phyloP scores from a whole-genome alignment of 192 early-diverging fungal genomes.

The Linnemannia hyalina region DNA sequence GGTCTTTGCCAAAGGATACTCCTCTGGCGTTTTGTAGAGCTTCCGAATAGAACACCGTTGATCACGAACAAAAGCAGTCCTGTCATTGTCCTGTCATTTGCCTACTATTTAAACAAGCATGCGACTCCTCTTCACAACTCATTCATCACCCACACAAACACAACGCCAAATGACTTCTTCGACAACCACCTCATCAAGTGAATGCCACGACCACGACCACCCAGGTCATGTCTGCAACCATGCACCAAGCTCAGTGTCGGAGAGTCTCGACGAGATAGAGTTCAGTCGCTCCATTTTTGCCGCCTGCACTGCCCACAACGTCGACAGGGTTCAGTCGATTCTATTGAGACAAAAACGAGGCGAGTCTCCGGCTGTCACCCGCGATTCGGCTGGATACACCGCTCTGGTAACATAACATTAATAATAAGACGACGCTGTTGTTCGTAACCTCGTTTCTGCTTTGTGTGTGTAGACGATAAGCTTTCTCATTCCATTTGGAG shows the following conservation, averaged over 20 bases:
- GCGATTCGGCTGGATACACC: slow-evolving; percentile 48
- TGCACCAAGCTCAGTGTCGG: slow-evolving; percentile 19
- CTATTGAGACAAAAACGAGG: slow-evolving; percentile 19
- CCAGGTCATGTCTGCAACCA: slow-evolving; percentile 44
- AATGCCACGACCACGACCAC: slow-evolving; percentile 25
- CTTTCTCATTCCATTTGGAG: not conserved
- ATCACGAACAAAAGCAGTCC: not conserved
- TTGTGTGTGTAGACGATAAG: not conserved
- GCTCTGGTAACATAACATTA: slow-evolving; percentile 11
- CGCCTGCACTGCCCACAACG: slow-evolving; percentile 43
- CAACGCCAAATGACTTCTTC: not conserved
- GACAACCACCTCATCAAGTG: not conserved
- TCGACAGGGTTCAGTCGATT: slow-evolving; percentile 27
- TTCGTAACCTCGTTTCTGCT: too few relatives aligned
- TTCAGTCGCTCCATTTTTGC: slow-evolving; percentile 52
- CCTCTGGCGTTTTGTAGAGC: slow-evolving; percentile 63
- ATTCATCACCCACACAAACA: not conserved
- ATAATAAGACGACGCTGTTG: not conserved
- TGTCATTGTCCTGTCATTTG: not conserved
- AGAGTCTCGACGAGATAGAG: slow-evolving; percentile 46
- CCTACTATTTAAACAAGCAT: not conserved
- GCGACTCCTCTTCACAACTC: not conserved
- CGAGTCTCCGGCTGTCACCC: slow-evolving; percentile 21
- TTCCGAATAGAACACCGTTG: not conserved
- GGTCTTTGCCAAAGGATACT: slow-evolving; percentile 71